These are phyloP conservation scores for Fusarium sp. DNA, from an alignment of 2,329 filamentous ascomycete species.

Conservation along the genomic window DNA sequence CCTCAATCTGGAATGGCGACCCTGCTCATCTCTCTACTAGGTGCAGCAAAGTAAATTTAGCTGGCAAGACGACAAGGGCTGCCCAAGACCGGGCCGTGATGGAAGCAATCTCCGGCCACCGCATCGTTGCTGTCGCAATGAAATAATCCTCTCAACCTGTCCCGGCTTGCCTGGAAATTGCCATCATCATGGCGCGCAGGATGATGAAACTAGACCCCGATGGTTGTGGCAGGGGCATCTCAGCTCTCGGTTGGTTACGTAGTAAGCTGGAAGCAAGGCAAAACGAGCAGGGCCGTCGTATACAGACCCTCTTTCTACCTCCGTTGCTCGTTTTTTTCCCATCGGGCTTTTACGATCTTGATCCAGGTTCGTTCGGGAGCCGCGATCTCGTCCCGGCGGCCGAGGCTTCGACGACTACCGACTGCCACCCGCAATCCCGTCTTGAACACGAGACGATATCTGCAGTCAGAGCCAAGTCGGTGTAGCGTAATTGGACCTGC, in stretches of 20 bases:
- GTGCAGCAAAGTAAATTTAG: constrained; percentile 32
- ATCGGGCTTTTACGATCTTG: constrained; percentile 3
- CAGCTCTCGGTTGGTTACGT: constrained; percentile 36
- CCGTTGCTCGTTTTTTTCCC: constrained; percentile 3
- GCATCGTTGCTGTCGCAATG: constrained; percentile 45
- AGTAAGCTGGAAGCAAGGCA: constrained; percentile 29
- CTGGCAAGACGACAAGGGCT: constrained; percentile 32
- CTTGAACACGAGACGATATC: constrained; percentile 39
- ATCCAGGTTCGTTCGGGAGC: constrained; percentile 16
- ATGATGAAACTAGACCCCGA: constrained; percentile 45
- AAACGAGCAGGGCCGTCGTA: constrained; percentile 16
- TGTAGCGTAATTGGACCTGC: constrained; percentile 43
- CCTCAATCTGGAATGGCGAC: constrained; percentile 41
- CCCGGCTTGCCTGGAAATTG: constrained; percentile 47
- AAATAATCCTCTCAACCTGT: constrained; percentile 34
- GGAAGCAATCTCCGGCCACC: constrained; percentile 47
- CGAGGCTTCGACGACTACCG: constrained; percentile 27
- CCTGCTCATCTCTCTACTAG: constrained; percentile 44
- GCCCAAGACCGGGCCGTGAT: constrained; percentile 31
- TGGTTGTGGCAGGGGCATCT: constrained; percentile 32
- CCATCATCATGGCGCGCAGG: constrained; percentile 40
- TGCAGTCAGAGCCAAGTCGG: constrained; percentile 33
- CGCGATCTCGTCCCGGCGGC: constrained; percentile 27
- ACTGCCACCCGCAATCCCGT: constrained; percentile 26
- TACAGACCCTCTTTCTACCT: constrained; percentile 1